These are phyloP conservation scores for Ceratobasidium sp. DNA, from an alignment of 1,284 basidiomycete genomes.

Conservation along the genomic window DNA sequence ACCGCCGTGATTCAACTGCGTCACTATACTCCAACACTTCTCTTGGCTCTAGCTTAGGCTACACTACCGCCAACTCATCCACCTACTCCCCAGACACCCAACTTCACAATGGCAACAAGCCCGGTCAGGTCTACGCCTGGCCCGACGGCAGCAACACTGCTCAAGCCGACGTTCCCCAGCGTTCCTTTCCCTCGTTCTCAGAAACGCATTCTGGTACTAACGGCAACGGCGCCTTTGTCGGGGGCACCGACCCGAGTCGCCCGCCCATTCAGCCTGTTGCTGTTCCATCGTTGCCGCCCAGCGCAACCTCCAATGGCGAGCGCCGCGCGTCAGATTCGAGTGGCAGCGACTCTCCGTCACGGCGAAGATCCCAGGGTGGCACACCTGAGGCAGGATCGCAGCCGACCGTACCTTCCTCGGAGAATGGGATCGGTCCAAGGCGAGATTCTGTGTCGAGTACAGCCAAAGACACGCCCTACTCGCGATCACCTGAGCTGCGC, in stretches of 20 bases:
- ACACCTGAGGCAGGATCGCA: constrained; percentile 43
- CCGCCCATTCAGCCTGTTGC: constrained; percentile 38
- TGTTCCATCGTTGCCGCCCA: constrained; percentile 43
- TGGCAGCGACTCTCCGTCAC: constrained; percentile 38
- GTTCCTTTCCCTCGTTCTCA: constrained; percentile 45
- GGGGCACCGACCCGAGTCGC: constrained; percentile 27
- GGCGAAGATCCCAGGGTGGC: constrained; percentile 30
- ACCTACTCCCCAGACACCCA: constrained; percentile 62
- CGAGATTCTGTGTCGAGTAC: constrained; percentile 41
- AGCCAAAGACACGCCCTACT: constrained; percentile 77
- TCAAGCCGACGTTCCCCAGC: constrained; percentile 45
- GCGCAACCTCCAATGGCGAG: constrained; percentile 34
- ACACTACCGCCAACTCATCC: constrained; percentile 71
- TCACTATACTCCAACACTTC: constrained; percentile 75
- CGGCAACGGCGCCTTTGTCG: constrained; percentile 25
- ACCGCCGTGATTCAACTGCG: constrained; percentile 78
- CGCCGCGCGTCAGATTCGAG: constrained; percentile 44
- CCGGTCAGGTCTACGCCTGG: constrained; percentile 44
- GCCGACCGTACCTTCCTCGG: constrained; percentile 37
- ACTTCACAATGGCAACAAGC: constrained; percentile 45
- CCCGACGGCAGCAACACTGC: constrained; percentile 39
- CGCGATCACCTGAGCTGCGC: constrained; percentile 91
- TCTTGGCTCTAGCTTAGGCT: constrained; percentile 62
- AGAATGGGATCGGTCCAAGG: constrained; percentile 19
- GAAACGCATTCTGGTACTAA: constrained; percentile 37